Evolutionary conservation across 2,329 filamentous ascomycete genomes (phyloP), one percentile per base, ranked within the genome.

Genomic region (Didymella arachidicola): DNA sequence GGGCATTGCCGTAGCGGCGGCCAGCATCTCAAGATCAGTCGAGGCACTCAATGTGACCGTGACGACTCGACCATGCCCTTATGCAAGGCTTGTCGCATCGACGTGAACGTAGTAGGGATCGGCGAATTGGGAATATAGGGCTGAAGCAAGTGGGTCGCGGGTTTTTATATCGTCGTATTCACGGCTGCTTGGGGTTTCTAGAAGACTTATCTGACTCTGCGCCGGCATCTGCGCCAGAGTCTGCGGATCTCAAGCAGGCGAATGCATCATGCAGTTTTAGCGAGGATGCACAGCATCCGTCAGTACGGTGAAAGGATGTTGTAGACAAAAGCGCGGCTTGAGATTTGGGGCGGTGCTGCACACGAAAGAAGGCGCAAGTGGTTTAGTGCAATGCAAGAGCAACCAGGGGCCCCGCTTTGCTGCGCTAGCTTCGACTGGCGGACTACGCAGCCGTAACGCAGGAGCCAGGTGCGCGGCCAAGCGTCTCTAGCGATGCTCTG

Each of bases 1-100:
- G 53, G 69, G 70, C 59, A 67, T 56, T 36, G 61, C 67, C 30
- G 67, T 62, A 48, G 67, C 67, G 26, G 71, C 68, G 64, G 18
- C 8, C 36, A 19, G 8, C 36, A 69, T 73, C 47, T 54, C 25
- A 44, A 44, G 49, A 46, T 38, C 30, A 48, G 49, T 53, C 56
- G 52, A 59, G 57, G 53, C 44, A 32, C 30, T 32, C 30, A 50
- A 46, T 59, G 27, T 50, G 56, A 50, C 41, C 27, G 56, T 59
- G 46, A 54, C 50, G 50, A 59, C 41, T 36, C 49, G 39, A 59
- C 32, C 34, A 50, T 42, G 10, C 50, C 36, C 50, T 50, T 54
- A 46, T 50, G 56, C 50, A 59, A 50, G 56, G 50, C 50, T 59
- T 46, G 50, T 59, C n/a, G 45, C 32, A 50, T 59, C 41, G 27